phyloP scores from a whole-genome alignment of 2,329 filamentous ascomycete genomes.

The Penicillium sp. region DNA sequence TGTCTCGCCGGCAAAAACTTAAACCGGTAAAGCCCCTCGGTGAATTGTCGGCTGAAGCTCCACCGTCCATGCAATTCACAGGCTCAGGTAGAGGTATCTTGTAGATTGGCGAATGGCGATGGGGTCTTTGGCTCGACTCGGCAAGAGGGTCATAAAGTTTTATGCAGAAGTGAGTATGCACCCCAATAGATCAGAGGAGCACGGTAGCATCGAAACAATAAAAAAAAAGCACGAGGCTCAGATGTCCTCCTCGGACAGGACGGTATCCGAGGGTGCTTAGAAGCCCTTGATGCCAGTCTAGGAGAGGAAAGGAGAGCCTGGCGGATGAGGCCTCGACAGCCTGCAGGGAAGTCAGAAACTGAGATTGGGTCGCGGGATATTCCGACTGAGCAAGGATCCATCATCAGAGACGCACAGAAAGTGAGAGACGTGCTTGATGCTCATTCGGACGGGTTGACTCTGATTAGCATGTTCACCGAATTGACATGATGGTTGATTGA shows the following conservation, averaged over 20 bases:
- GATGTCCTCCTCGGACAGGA: background rate
- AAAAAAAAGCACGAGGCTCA: background rate
- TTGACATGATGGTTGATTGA: background rate
- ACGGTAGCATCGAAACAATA: background rate
- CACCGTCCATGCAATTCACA: background rate
- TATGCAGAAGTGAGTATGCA: background rate
- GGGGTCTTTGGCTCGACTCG: background rate
- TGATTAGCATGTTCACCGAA: conserved; percentile 7
- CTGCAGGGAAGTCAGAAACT: conserved; percentile 10
- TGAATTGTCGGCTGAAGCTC: background rate
- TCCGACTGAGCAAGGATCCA: background rate
- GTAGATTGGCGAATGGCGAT: background rate
- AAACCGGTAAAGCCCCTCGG: background rate
- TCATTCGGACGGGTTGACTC: background rate
- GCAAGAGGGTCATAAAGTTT: background rate
- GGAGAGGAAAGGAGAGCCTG: background rate
- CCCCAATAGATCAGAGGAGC: background rate
- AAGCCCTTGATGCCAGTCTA: too few relatives aligned
- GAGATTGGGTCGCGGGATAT: background rate
- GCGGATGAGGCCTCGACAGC: conserved; percentile 10
- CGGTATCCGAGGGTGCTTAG: background rate
- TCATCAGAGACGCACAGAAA: background rate
- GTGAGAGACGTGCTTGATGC: background rate
- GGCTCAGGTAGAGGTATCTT: background rate
- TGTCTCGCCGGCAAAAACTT: background rate